These are phyloP conservation scores for Canariomyces notabilis DNA, from an alignment of 2,329 filamentous ascomycete species.

Conservation along the genomic window DNA sequence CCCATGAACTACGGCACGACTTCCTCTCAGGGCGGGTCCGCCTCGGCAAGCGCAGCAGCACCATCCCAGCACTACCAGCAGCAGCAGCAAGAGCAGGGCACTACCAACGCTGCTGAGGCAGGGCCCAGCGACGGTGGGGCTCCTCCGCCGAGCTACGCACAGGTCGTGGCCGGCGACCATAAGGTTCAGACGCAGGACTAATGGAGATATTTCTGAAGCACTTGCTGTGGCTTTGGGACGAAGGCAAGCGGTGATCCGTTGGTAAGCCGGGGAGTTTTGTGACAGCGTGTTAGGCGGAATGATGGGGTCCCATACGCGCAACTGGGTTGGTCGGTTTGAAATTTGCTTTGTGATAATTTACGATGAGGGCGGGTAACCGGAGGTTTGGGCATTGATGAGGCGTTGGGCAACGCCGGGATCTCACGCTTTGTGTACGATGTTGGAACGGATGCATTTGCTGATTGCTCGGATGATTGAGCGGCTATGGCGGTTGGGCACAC, in stretches of 20 bases:
- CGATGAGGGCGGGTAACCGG: no score
- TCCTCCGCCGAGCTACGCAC: slow-evolving; percentile 79
- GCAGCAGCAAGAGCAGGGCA: slow-evolving; percentile 20
- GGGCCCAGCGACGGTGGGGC: slow-evolving; percentile 38
- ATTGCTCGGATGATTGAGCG: no score
- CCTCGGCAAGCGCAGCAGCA: slow-evolving; percentile 12
- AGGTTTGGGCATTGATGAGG: background rate
- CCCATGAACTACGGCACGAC: slow-evolving; percentile 46
- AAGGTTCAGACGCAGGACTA: slow-evolving; percentile 74
- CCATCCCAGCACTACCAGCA: slow-evolving; percentile 1
- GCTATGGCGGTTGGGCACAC: no score
- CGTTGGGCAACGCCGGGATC: background rate
- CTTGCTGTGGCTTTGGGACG: no score
- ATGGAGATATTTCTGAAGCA: background rate
- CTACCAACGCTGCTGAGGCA: slow-evolving; percentile 27
- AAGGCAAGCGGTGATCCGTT: no score
- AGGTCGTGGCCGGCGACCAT: slow-evolving; percentile 83
- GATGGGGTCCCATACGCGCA: no score
- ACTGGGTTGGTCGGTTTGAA: background rate
- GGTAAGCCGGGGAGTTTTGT: background rate
- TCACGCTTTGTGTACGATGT: background rate
- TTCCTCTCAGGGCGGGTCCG: slow-evolving; percentile 17
- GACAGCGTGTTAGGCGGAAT: no score
- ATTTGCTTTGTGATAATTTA: no score
- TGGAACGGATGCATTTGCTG: background rate